A percentile compares a stretch with the other conserved stretches of the same genome.
phyloP scores from a whole-genome alignment of 441 rosid species.

The Populus hybrid region DNA sequence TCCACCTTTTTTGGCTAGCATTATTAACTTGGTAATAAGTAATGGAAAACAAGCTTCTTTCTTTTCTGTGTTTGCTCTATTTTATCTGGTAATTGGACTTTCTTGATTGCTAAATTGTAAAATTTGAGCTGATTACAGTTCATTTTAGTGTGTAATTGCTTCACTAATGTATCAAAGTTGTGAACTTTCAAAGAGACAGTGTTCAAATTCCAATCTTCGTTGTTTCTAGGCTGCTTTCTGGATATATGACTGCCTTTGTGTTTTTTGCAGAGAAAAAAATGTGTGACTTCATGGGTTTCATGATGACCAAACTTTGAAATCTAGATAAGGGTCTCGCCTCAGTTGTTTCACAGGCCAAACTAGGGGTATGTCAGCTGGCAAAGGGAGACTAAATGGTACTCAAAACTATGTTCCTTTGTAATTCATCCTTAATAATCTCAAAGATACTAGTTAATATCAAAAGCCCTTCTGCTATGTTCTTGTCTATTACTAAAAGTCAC shows the following conservation, averaged over 20 bases:
- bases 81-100: too few species aligned
- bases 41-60: too few species aligned
- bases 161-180: too few species aligned
- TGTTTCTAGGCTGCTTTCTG: too few species aligned
- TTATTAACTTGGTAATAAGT: too few species aligned
- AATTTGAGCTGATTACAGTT: too few species aligned
- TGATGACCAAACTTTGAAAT: background rate
- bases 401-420: background rate
- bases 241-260: background rate
- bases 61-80: too few species aligned
- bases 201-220: too few species aligned
- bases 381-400: background rate
- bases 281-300: background rate
- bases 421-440: background rate
- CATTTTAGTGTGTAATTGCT: too few species aligned
- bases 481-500: background rate
- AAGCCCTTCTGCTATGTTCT: background rate
- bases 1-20: too few species aligned
- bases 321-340: background rate
- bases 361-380: background rate
- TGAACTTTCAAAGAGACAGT: background rate
- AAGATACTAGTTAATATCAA: background rate
- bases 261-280: background rate
- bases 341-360: background rate
- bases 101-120: too few species aligned